Percentiles rank a stretch among this genome's conserved stretches.
Evolutionary conservation across 495 filamentous ascomycete genomes (phyloP).

Genomic region (Gamarada debralockiae): DNA sequence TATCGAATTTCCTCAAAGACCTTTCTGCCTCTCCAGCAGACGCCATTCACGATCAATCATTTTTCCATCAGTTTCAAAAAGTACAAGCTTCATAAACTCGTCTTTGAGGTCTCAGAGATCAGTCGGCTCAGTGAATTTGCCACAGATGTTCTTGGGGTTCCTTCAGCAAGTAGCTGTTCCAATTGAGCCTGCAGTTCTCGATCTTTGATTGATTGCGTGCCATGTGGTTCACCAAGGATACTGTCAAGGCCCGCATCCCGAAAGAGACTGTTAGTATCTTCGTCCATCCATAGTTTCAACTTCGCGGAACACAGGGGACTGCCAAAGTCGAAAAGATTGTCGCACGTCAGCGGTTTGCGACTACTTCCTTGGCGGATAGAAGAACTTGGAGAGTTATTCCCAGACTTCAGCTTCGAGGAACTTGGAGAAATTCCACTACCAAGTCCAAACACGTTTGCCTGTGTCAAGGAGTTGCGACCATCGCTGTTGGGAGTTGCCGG

Average conservation of each 20-base stretch:
- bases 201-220: neutral
- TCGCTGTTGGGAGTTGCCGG: no score
- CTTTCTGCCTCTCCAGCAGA: neutral
- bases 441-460: no score
- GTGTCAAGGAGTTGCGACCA: no score
- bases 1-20: constrained; percentile 2
- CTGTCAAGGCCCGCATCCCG: neutral
- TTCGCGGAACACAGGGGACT: no score
- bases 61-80: neutral
- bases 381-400: no score
- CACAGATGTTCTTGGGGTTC: neutral
- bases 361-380: no score
- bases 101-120: neutral
- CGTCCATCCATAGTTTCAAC: no score
- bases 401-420: no score
- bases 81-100: constrained; percentile 1
- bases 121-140: neutral
- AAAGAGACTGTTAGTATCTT: neutral
- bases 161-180: neutral
- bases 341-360: no score
- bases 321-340: no score
- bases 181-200: neutral
- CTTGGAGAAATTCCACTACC: no score
- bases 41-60: neutral
- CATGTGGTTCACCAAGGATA: constrained; percentile 7